Evolutionary conservation across 768 basidiomycete species (phyloP), one percentile per base, ranked within the genome.

Genomic region (Coprinopsis marcescibilis): DNA sequence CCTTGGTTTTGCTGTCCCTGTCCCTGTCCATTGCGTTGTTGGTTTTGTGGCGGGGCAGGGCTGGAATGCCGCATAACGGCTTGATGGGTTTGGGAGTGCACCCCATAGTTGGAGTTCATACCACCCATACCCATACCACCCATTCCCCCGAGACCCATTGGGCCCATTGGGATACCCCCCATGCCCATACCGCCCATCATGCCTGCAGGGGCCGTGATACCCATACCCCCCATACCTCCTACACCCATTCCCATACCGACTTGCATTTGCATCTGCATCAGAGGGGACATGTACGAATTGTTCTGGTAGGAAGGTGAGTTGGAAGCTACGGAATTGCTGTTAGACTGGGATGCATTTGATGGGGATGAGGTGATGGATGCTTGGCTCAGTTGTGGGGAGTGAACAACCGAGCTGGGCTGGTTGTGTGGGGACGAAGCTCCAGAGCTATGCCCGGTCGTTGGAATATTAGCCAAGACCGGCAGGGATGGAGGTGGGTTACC

Each of bases 21-120:
- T n/a, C 50, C 54, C 45, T 63, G 64, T 14, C 62, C 66, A n/a
- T n/a, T n/a, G 34, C 60, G 59, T 38, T 63, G 60, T 21, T 56
- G 55, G 1, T 60, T 56, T n/a, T 55, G 60, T 43, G 69, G 59
- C 10, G 80, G 81, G 12, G 70, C 75, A 12, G 86, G 84, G 59
- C 78, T 86, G 11, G 85, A 77, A 62, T 90, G 84, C 49, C 88
- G 78, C 85, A 90, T 83, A 46, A 89, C 84, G 53, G 85, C 88
- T 58, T 83, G 81, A 45, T 88, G 86, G 81, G 89, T 87, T n/a
- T 85, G 78, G 52, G 83, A 30, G 77, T 72, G 53, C 81, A 76
- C 13, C 70, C 66, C 38, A 72, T 75, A 37, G 5, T 23, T 40
- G 34, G 24, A 12, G 13, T 23, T 33, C 34, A 35, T 47, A 42